A percentile compares a stretch with the other conserved stretches of the same genome.
phyloP scores from a whole-genome alignment of 345 rosid genomes.

The Lepidium aucheri region DNA sequence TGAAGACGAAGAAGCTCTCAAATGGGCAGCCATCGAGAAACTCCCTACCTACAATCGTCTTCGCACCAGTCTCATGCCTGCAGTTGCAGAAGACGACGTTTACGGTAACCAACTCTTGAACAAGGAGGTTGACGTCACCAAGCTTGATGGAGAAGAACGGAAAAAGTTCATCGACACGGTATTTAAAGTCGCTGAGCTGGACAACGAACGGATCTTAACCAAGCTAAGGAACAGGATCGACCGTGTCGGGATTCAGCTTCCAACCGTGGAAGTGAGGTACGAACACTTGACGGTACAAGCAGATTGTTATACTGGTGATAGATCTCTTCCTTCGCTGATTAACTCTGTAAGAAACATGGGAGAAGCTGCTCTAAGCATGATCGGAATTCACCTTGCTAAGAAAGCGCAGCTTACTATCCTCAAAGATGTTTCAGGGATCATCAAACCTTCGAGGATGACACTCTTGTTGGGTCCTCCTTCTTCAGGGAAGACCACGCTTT shows the following conservation, averaged over 20 bases:
- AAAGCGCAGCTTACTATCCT: constrained; percentile 59
- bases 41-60: constrained; percentile 76
- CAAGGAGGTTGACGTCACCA: constrained; percentile 64
- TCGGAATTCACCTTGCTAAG: constrained; percentile 52
- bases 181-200: constrained; percentile 80
- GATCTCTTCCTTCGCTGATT: constrained; percentile 70
- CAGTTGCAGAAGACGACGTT: constrained; percentile 35
- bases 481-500: constrained; percentile 72
- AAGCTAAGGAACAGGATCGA: constrained; percentile 73
- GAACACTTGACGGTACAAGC: constrained; percentile 54
- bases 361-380: constrained; percentile 45
- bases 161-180: constrained; percentile 66
- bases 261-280: constrained; percentile 65
- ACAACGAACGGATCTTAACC: constrained; percentile 64
- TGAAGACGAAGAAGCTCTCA: constrained; percentile 88
- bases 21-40: constrained; percentile 95
- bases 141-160: constrained; percentile 54
- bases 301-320: constrained; percentile 52
- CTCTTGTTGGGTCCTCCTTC: constrained; percentile 77
- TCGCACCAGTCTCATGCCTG: constrained; percentile 62
- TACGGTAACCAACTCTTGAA: constrained; percentile 27
- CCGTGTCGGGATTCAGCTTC: constrained; percentile 67
- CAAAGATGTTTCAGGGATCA: constrained; percentile 52
- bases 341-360: constrained; percentile 52
- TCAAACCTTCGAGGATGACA: constrained; percentile 76